Evolutionary conservation across 2,329 filamentous ascomycete species (phyloP), one percentile per base, ranked within the genome.

Genomic region (Penicillium freii): DNA sequence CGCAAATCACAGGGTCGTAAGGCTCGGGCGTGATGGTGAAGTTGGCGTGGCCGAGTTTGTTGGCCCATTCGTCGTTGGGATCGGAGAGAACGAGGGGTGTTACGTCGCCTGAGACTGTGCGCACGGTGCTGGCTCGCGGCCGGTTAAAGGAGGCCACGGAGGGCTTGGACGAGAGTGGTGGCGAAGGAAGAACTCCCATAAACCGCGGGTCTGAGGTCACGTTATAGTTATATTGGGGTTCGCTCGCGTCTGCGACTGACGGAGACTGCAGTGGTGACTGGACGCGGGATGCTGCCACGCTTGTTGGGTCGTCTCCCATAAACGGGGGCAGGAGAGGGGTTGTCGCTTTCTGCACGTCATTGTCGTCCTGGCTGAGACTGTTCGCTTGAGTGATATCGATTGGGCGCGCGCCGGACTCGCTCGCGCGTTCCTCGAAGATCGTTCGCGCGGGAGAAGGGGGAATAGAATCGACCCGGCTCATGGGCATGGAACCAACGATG

Each of bases 251-350:
- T 10, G 87, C 90, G 19, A 94, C 83, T 0, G 86, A 88, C 0
- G 92, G 92, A 0, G 91, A 95, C 73, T 95, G 91, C 27, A 96
- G 79, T n/a, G 92, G 91, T 8, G 91, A 95, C 57, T 90, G 83
- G 33, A 88, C 80, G 1, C 83, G 82, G 0, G 85, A 81, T 42
- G 84, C 78, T 38, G 78, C 69, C n/a, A 69, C 67, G 39, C 77
- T 73, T 13, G 73, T 73, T n/a, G 73, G 77, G 23, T 81, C 75
- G 54, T 84, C 82, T 29, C 84, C 86, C 78, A 95, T 84, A 36
- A 94, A 81, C 0, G 92, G 92, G 8, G 92, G 92, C 2, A 97
- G 81, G 8, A 97, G 81, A 39, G 92, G 93, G 3, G 92, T 97
- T 4, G 88, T 88, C 0, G 90, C 88, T 65, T 90, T 77, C 77